These are phyloP conservation scores for Talaromyces pinophilus DNA, from an alignment of 2,329 filamentous ascomycete species.

Conservation along the genomic window DNA sequence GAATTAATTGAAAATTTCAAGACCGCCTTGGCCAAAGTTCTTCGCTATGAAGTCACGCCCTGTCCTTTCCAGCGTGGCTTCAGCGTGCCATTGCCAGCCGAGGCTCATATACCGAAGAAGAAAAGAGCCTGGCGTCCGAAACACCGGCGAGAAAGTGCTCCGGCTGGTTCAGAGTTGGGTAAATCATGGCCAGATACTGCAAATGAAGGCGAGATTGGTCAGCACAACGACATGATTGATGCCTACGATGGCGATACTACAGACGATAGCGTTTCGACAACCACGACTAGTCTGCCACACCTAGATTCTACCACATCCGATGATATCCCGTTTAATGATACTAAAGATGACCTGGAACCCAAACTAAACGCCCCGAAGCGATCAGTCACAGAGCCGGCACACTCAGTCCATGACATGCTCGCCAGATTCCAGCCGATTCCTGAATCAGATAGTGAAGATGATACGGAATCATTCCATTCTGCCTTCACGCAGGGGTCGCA, in stretches of 20 bases:
- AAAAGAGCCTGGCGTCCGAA: constrained; percentile 70
- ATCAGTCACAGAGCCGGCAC: constrained; percentile 34
- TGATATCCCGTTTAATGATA: constrained; percentile 26
- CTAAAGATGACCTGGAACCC: constrained; percentile 23
- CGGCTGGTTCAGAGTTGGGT: constrained; percentile 25
- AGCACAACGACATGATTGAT: constrained; percentile 34
- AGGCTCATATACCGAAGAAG: constrained; percentile 63
- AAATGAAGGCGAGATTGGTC: constrained; percentile 26
- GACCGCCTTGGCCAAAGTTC: constrained; percentile 66
- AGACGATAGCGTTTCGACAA: constrained; percentile 34
- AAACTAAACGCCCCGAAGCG: constrained; percentile 25
- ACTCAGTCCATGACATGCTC: constrained; percentile 40
- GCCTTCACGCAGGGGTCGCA: constrained; percentile 27
- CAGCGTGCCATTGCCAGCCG: constrained; percentile 70
- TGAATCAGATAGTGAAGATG: constrained; percentile 33
- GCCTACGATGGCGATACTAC: constrained; percentile 38
- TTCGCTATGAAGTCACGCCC: constrained; percentile 83
- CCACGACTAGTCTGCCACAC: constrained; percentile 26
- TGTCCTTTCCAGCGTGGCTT: constrained; percentile 83
- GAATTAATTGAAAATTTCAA: constrained; percentile 67
- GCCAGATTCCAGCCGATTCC: constrained; percentile 41
- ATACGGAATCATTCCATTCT: constrained; percentile 49
- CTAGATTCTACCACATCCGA: background rate
- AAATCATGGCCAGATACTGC: constrained; percentile 25
- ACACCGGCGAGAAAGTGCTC: constrained; percentile 46